Conservation (phyloP, 139 green algal species). For the Penium margaritaceum region DNA sequence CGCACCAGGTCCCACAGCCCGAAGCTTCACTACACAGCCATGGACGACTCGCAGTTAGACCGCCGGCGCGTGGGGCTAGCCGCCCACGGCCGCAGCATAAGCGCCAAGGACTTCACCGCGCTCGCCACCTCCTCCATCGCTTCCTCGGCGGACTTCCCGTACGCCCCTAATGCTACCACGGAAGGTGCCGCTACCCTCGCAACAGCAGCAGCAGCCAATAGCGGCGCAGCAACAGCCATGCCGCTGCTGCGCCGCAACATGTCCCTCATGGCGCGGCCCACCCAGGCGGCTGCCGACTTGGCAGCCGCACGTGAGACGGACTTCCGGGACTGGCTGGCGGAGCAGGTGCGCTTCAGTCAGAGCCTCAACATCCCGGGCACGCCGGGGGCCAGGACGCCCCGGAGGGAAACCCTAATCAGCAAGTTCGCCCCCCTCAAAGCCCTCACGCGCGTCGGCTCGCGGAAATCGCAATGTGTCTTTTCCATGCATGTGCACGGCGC, state of each 20-base stretch:
- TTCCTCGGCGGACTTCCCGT: background rate
- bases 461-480: conserved; percentile 22
- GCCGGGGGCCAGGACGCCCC: background rate
- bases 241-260: no score
- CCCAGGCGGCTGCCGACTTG: background rate
- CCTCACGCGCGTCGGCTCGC: conserved; percentile 8
- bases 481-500: conserved; percentile 32
- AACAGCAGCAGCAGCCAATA: no score
- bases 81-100: background rate
- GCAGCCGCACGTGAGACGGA: background rate
- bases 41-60: conserved; percentile 14
- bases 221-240: no score
- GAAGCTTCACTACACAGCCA: no score
- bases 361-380: background rate
- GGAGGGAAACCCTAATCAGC: background rate
- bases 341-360: conserved; percentile 33
- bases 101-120: background rate
- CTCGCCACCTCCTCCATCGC: background rate
- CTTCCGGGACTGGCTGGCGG: conserved; percentile 25
- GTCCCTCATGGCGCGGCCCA: background rate
- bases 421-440: conserved; percentile 6
- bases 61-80: background rate
- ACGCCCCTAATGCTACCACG: no score
- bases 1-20: no score
- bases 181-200: no score